Evolutionary conservation across 139 green algal species (phyloP).

Genomic region (Limnomonas spitsbergensis): DNA sequence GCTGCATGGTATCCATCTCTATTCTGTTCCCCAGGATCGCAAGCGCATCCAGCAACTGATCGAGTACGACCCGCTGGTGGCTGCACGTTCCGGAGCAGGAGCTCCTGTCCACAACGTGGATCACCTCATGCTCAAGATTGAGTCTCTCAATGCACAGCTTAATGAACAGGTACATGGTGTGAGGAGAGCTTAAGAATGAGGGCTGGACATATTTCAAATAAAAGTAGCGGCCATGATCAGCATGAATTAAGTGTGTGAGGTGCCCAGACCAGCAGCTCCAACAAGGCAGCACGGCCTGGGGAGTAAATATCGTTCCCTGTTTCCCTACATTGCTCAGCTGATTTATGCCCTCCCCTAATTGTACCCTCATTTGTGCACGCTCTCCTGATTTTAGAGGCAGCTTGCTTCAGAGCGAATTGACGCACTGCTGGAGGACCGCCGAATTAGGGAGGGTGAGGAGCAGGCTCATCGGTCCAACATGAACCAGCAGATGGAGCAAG

Average conservation of each 20-base stretch:
- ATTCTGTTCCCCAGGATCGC: not conserved
- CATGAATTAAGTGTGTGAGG: too few species aligned
- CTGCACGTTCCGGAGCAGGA: too few species aligned
- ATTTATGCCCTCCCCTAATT: constrained; percentile 42
- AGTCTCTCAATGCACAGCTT: constrained; percentile 79
- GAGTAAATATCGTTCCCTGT: not conserved
- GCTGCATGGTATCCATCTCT: not conserved
- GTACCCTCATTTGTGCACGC: not conserved
- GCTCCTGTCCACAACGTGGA: too few species aligned
- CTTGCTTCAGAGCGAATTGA: constrained; percentile 70
- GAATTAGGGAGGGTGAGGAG: constrained; percentile 70
- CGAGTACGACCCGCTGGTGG: not conserved
- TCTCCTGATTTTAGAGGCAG: constrained; percentile 53
- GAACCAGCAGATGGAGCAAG: constrained; percentile 18
- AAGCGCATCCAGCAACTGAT: not conserved
- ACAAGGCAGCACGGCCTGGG: not conserved
- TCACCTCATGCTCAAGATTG: constrained; percentile 69
- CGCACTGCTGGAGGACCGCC: constrained; percentile 74
- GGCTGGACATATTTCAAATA: too few species aligned
- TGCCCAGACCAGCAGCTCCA: too few species aligned
- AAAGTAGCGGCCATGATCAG: too few species aligned
- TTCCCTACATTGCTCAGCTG: not conserved
- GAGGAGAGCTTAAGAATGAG: too few species aligned
- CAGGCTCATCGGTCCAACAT: constrained; percentile 47
- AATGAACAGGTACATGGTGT: constrained; percentile 60